Base-by-base conservation (phyloP, 257 asterid species). In the Cruciata laevipes region DNA sequence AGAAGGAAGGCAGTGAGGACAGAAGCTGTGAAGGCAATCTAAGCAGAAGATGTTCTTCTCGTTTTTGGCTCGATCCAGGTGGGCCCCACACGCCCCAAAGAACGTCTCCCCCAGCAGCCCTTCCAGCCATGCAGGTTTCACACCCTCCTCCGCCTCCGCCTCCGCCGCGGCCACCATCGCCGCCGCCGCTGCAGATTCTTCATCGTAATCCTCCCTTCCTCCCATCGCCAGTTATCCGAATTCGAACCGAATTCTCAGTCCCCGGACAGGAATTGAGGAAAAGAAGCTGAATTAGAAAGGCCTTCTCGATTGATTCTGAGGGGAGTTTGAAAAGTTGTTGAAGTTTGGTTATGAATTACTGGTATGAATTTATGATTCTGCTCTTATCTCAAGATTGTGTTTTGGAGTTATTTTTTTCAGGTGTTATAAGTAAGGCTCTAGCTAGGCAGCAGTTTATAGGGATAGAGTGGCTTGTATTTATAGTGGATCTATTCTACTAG, bases 1-100 rank as follows among this genome's bases (percentile, higher is more conserved):
- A 63, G 83, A 75, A 75, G 89, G 87, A 57, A 87, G 83, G 61
- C 97, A 90, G 86, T 87, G 96, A 80, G 95, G 86, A 87, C 97
- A 90, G 71, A 90, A 86, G 69, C 91, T 90, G 64, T 66, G 81
- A 76, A 95, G 85, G 51, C 97, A 90, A 75, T 81, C 79, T 71
- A 90, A 80, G 84, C 97, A 90, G 78, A 85, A 90, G 63, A 87
- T 87, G 82, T 90, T 90, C 81, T 86, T 90, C 68, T 90, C 97
- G 42, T 87, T 90, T 72, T 86, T 90, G 78, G 90, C 83, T 24
- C 76, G 82, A 59, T 80, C 79, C 21, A 70, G 77, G 32, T 90
- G 97, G 77, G 59, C 67, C 80, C 82, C 95, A 71, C 97, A 90
- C 1, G 70, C 78, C 0, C 72, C 84, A 61, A 90, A 90, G 87